Conservation (phyloP, 495 filamentous ascomycete genomes). For the Aspergillus funiculosus region DNA sequence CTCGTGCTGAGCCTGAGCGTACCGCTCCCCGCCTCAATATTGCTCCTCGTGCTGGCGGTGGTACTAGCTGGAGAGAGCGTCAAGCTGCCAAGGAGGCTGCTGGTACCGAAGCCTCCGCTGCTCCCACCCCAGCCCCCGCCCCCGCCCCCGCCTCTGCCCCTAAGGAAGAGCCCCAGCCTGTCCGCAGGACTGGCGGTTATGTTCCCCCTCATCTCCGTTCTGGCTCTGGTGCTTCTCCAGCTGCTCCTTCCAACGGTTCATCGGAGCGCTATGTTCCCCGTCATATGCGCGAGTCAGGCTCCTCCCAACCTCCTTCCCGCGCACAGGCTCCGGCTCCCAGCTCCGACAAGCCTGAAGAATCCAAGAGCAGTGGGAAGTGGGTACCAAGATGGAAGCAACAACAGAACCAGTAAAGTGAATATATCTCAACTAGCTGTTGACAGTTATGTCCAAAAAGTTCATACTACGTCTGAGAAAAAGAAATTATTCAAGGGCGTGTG, state of each 20-base stretch:
- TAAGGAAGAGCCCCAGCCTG: conserved; percentile 27
- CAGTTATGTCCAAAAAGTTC: conserved; percentile 15
- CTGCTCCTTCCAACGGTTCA: conserved; percentile 30
- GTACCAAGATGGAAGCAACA: conserved; percentile 43
- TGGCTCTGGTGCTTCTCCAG: conserved; percentile 30
- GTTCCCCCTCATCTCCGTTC: conserved; percentile 46
- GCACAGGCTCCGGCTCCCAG: conserved; percentile 23
- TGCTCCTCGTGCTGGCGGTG: conserved; percentile 47
- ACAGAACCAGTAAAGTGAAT: conserved; percentile 28
- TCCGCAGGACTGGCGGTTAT: conserved; percentile 41
- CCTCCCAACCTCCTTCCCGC: conserved; percentile 27
- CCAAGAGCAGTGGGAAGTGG: conserved; percentile 36
- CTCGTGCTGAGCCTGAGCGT: conserved; percentile 39
- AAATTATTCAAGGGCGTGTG: conserved; percentile 12
- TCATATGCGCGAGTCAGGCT: conserved; percentile 32
- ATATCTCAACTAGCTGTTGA: conserved; percentile 8
- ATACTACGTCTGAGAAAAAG: conserved; percentile 6
- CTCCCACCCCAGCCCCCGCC: conserved; percentile 25
- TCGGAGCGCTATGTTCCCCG: conserved; percentile 37
- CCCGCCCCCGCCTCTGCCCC: conserved; percentile 24
- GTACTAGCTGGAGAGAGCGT: conserved; percentile 79
- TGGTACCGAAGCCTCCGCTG: conserved; percentile 21
- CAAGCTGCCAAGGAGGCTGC: conserved; percentile 57
- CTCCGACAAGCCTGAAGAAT: conserved; percentile 32
- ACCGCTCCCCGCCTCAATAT: conserved; percentile 64